Evolutionary conservation across 139 green algal genomes (phyloP).

Genomic region (Volvox africanus): DNA sequence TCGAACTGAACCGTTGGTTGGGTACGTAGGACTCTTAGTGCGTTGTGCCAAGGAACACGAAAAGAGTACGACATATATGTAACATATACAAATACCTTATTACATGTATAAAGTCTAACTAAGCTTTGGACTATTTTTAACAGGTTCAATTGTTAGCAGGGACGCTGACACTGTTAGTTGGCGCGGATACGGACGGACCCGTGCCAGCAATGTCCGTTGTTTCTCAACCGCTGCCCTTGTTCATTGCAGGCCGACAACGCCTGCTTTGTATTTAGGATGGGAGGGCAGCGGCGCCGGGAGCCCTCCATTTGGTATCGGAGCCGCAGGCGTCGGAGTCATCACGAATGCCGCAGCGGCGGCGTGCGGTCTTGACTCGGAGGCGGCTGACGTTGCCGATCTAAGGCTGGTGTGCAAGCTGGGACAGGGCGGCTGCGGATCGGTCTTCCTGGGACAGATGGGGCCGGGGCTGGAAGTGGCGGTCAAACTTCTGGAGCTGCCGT

Average conservation of each 20-base stretch:
- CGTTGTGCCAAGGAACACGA: no score
- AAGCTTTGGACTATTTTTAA: no score
- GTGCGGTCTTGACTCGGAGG: background rate
- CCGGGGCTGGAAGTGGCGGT: conserved; percentile 27
- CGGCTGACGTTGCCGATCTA: background rate
- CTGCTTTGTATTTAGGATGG: background rate
- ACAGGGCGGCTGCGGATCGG: background rate
- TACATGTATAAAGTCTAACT: no score
- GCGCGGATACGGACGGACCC: no score
- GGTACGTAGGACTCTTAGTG: no score
- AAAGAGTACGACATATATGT: no score
- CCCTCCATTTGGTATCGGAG: background rate
- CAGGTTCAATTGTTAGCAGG: no score
- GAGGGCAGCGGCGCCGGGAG: background rate
- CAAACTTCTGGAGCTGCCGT: conserved; percentile 17
- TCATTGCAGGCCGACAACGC: background rate
- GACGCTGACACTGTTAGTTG: no score
- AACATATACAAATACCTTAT: no score
- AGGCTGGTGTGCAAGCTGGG: background rate
- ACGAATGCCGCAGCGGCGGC: background rate
- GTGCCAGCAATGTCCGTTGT: no score
- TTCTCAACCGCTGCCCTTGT: no score
- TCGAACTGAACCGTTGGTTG: no score
- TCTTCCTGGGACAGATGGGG: conserved; percentile 1
- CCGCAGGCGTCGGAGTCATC: background rate